Evolutionary conservation across 2,329 filamentous ascomycete genomes (phyloP), one percentile per base, ranked within the genome.

Genomic region (Trichoderma koningiopsis): DNA sequence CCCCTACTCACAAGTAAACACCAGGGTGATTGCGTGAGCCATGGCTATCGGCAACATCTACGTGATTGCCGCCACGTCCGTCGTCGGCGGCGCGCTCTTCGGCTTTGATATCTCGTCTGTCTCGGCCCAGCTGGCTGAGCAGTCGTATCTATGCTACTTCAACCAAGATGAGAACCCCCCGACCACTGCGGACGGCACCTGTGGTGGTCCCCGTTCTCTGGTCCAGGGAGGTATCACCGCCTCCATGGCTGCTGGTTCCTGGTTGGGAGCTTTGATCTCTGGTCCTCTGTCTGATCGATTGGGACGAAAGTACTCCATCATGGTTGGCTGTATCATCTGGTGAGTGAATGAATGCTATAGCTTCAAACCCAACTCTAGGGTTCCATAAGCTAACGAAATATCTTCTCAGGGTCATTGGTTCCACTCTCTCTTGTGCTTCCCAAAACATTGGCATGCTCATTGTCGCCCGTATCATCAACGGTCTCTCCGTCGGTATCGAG

Each of bases 401-500:
- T 29, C 5, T 11, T 1, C 47, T 7, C 49, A 86, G 84, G 84
- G 71, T 84, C 3, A 72, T 86, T 68, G 85, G 85, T 4, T 86
- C 83, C 2, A 78, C 81, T 64, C 74, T 87, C 62, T 76, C 78
- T 47, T 82, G 79, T 68, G 84, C 84, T 33, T 76, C 83, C 0
- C 79, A 83, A 59, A 83, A 84, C 73, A 82, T 84, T 65, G 80
- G 79, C 40, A 85, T 85, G 74, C 76, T 89, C 53, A 84, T 86
- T 61, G 82, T 82, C 33, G 86, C 85, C 16, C 85, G 86, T 68
- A 81, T 90, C 73, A 84, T 92, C 79, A 91, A 91, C 77, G 90
- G 90, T 69, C 76, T 91, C 70, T 85, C 85, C 59, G 89, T 92
- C 71, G 90, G 90, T 74, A 90, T 91, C 83, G 76, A 76, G 0